Evolutionary conservation across 768 basidiomycete species (phyloP).

Genomic region (Lactifluus echinatus): DNA sequence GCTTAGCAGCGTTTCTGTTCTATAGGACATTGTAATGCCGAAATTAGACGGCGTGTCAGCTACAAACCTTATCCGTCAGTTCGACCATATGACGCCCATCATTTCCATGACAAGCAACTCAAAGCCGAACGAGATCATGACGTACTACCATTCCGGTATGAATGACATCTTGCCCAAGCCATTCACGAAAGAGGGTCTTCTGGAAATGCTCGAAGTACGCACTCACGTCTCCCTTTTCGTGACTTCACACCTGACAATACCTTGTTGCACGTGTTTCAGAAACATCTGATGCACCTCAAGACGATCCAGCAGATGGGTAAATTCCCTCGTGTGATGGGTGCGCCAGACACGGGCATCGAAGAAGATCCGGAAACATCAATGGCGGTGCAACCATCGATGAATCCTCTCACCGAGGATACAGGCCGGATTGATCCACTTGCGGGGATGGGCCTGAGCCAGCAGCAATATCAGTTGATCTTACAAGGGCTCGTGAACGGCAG

Average conservation of each 20-base stretch:
- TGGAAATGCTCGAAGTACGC: constrained; percentile 84
- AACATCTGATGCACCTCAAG: constrained; percentile 23
- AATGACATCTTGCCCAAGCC: constrained; percentile 96
- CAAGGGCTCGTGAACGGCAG: constrained; percentile 61
- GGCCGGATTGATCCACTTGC: constrained; percentile 66
- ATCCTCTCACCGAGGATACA: constrained; percentile 13
- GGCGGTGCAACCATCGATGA: constrained; percentile 29
- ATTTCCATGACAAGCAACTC: constrained; percentile 98
- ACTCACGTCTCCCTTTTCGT: constrained; percentile 7
- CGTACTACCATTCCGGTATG: constrained; percentile 87
- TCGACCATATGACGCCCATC: constrained; percentile 92
- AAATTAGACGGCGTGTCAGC: constrained; percentile 84
- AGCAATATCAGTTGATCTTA: constrained; percentile 76
- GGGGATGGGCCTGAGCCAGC: constrained; percentile 81
- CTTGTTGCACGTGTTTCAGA: constrained; percentile 11
- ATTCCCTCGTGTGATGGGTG: constrained; percentile 16
- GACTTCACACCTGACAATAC: background rate
- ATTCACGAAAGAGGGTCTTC: constrained; percentile 87
- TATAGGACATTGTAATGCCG: constrained; percentile 91
- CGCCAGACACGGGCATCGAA: constrained; percentile 19
- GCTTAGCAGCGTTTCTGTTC: background rate
- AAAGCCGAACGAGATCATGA: constrained; percentile 87
- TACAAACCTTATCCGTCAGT: constrained; percentile 88
- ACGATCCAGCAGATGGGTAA: constrained; percentile 21
- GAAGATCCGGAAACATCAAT: constrained; percentile 36